Percentiles rank a stretch among this genome's conserved stretches.
phyloP scores from a whole-genome alignment of 2,329 filamentous ascomycete species.

The Neodidymelliopsis sp. region DNA sequence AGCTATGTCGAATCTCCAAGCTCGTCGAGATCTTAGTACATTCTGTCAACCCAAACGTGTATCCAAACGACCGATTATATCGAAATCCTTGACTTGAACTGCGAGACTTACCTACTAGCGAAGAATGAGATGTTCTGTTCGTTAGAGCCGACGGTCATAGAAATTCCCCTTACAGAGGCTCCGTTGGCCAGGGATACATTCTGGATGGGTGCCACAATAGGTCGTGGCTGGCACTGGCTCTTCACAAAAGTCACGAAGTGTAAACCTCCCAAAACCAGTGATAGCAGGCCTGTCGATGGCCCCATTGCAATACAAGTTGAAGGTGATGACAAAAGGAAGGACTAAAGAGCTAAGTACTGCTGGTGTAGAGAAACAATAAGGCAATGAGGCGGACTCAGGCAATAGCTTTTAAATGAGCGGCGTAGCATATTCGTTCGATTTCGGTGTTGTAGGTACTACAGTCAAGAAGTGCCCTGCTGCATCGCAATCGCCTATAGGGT shows the following conservation, averaged over 20 bases:
- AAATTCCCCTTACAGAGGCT: slow-evolving; percentile 19
- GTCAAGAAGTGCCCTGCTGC: neutral
- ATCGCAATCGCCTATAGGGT: neutral
- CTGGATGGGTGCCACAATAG: slow-evolving; percentile 18
- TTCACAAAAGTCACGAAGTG: neutral
- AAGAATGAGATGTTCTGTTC: slow-evolving; percentile 27
- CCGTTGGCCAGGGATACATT: slow-evolving; percentile 22
- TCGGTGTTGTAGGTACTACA: neutral
- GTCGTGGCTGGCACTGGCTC: slow-evolving; percentile 18
- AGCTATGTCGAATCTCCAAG: neutral
- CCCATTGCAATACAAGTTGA: neutral
- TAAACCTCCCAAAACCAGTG: slow-evolving; percentile 1
- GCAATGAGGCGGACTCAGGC: too few relatives aligned
- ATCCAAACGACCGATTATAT: neutral
- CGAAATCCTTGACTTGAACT: neutral
- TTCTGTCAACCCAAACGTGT: too few relatives aligned
- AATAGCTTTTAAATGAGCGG: too few relatives aligned
- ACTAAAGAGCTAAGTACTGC: neutral
- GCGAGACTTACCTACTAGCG: slow-evolving; percentile 22
- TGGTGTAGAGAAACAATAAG: neutral
- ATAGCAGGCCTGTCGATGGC: neutral
- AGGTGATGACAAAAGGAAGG: neutral
- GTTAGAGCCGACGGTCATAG: slow-evolving; percentile 22
- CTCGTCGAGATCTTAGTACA: neutral
- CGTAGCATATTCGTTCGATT: too few relatives aligned